Conservation (phyloP, 495 filamentous ascomycete genomes). For the Podospora pseudopauciseta region DNA sequence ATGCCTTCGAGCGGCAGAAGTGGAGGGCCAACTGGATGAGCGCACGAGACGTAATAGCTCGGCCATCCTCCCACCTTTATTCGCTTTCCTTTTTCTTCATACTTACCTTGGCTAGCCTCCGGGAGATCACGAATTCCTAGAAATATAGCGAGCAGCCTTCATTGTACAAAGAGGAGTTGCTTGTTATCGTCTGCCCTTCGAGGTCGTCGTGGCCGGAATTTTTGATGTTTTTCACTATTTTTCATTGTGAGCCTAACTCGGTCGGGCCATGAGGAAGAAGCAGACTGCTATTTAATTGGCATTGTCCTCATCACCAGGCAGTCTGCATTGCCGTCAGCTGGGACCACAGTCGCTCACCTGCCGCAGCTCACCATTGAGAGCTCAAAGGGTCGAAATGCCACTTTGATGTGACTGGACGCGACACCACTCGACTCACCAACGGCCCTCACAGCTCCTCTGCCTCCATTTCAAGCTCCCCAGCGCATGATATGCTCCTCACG, state of each 20-base stretch:
- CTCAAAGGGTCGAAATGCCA: too few relatives aligned
- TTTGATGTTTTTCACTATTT: conserved; percentile 25
- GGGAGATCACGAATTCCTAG: conserved; percentile 28
- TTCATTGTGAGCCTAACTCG: conserved; percentile 20
- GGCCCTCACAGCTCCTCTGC: too few relatives aligned
- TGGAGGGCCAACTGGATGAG: background rate
- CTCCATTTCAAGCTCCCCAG: too few relatives aligned
- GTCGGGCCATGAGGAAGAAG: conserved; percentile 23
- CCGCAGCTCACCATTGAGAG: too few relatives aligned
- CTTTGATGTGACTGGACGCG: too few relatives aligned
- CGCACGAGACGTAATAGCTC: conserved; percentile 9
- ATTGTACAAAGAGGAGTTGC: conserved; percentile 32
- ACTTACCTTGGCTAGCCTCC: conserved; percentile 33
- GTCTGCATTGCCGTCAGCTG: too few relatives aligned
- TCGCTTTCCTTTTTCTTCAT: conserved; percentile 28
- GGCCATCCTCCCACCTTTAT: conserved; percentile 8
- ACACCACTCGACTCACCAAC: too few relatives aligned
- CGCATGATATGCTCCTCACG: too few relatives aligned
- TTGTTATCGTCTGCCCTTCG: conserved; percentile 32
- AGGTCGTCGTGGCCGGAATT: conserved; percentile 35
- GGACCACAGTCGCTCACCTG: too few relatives aligned
- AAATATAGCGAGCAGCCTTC: conserved; percentile 26
- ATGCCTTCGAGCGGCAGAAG: too few relatives aligned
- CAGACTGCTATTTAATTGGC: too few relatives aligned
- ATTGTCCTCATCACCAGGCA: too few relatives aligned